A percentile compares a stretch with the other conserved stretches of the same genome.
Evolutionary conservation across 192 early-diverging fungal species (phyloP).

Genomic region (Entophlyctis helioformis): DNA sequence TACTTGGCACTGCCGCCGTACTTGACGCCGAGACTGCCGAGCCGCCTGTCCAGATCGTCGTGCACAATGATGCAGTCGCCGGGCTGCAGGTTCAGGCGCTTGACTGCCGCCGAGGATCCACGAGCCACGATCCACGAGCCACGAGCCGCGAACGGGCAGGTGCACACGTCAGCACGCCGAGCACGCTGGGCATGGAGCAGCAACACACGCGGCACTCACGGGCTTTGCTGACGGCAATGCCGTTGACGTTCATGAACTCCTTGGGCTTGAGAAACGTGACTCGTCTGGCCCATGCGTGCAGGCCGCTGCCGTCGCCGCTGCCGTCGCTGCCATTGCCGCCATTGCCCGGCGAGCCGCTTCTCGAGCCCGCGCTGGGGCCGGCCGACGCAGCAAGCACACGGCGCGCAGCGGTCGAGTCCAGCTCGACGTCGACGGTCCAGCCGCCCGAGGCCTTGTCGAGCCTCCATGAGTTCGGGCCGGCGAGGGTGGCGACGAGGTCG

Average conservation of each 20-base stretch:
- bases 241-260: conserved; percentile 59
- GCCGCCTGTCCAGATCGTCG: conserved; percentile 60
- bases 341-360: background rate
- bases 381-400: too few species aligned
- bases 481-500: conserved; percentile 15
- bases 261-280: conserved; percentile 52
- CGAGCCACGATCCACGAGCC: too few species aligned
- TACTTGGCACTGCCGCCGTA: conserved; percentile 47
- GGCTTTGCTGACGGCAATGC: conserved; percentile 44
- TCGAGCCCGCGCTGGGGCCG: too few species aligned
- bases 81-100: too few species aligned
- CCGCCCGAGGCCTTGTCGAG: background rate
- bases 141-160: too few species aligned
- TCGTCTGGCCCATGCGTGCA: background rate
- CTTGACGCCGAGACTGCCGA: conserved; percentile 52
- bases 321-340: background rate
- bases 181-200: background rate
- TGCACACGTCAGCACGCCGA: background rate
- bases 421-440: background rate
- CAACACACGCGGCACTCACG: conserved; percentile 20
- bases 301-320: background rate
- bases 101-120: too few species aligned
- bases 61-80: conserved; percentile 55
- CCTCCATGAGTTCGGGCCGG: conserved; percentile 2
- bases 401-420: background rate